Percentiles rank a stretch among this genome's conserved stretches.
phyloP scores from a whole-genome alignment of 2,329 filamentous ascomycete genomes.

The Verticillium nubilum region DNA sequence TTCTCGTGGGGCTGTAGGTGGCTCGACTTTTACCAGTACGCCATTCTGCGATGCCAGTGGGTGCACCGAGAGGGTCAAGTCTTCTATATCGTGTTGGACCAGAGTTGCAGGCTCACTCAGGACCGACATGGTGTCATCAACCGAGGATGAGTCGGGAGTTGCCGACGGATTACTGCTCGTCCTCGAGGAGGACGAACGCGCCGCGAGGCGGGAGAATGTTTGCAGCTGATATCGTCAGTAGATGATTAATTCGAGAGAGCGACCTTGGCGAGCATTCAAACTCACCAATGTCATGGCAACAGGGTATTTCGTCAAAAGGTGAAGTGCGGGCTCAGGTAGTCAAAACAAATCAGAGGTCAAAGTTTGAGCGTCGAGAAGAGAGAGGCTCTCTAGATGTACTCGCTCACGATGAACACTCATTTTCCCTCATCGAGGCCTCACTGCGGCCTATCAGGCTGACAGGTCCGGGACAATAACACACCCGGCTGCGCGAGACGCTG shows the following conservation, averaged over 20 bases:
- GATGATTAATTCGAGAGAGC: background rate
- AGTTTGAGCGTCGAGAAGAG: background rate
- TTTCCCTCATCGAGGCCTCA: background rate
- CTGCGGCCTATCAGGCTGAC: background rate
- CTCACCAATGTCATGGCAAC: background rate
- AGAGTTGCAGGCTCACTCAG: background rate
- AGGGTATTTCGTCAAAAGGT: background rate
- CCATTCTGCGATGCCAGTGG: constrained; percentile 30
- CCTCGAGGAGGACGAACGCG: background rate
- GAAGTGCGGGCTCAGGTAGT: background rate
- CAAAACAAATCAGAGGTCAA: background rate
- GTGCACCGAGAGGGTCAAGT: constrained; percentile 26
- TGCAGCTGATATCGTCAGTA: background rate
- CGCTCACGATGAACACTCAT: background rate
- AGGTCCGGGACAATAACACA: background rate
- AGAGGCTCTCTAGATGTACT: background rate
- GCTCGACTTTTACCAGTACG: constrained; percentile 36
- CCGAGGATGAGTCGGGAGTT: background rate
- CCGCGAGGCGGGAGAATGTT: background rate
- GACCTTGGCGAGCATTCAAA: background rate
- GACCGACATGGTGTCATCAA: background rate
- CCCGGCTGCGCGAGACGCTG: background rate
- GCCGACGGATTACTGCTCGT: background rate
- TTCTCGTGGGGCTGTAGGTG: constrained; percentile 28
- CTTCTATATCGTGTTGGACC: background rate